These are phyloP conservation scores for Coffea humblotiana DNA, from an alignment of 305 asterid species.

Conservation along the genomic window DNA sequence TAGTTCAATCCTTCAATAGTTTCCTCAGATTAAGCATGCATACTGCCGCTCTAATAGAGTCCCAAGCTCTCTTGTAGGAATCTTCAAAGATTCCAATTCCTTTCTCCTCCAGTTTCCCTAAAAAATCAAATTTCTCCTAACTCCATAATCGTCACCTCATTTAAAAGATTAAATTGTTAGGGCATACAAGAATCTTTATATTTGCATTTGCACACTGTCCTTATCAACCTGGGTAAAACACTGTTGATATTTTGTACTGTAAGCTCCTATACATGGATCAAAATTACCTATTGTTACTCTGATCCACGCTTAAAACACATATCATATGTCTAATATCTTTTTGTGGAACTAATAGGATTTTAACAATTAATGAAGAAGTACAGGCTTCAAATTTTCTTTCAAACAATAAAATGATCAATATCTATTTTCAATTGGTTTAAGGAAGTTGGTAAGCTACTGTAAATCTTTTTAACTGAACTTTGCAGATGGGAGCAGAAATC, in stretches of 20 bases:
- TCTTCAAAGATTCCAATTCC: background rate
- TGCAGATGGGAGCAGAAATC: conserved; percentile 57
- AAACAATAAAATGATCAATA: background rate
- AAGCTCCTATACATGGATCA: background rate
- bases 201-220: background rate
- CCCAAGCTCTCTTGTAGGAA: background rate
- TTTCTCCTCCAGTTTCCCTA: background rate
- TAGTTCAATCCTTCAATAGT: background rate
- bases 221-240: background rate
- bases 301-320: background rate
- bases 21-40: background rate
- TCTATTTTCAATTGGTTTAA: background rate
- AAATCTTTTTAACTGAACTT: conserved; percentile 13
- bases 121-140: background rate
- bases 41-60: too few species aligned
- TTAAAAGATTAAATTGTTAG: background rate
- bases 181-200: background rate
- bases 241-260: background rate
- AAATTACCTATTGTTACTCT: too few species aligned
- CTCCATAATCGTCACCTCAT: background rate
- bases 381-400: background rate
- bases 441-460: background rate
- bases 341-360: background rate
- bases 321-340: background rate
- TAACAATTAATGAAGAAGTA: background rate